These are phyloP conservation scores for Zancudomyces culisetae DNA, from an alignment of 371 early-diverging fungal species.

Conservation along the genomic window DNA sequence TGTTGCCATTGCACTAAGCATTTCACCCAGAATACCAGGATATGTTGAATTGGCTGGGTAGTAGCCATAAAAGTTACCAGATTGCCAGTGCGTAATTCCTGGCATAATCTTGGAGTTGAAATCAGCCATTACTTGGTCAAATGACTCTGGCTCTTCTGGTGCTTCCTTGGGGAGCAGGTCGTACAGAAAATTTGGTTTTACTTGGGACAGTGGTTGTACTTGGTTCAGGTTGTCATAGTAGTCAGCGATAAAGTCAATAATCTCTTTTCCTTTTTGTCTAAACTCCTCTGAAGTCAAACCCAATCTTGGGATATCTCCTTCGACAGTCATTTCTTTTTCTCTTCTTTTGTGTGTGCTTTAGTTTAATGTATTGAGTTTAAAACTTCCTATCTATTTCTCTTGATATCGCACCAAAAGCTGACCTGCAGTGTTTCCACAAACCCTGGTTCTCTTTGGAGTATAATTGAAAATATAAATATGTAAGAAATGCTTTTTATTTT, in stretches of 20 bases:
- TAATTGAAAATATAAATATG: too few species aligned
- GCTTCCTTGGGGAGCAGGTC: conserved; percentile 28
- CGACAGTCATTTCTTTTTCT: too few species aligned
- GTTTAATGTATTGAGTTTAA: too few species aligned
- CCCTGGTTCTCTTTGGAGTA: too few species aligned
- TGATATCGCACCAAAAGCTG: too few species aligned
- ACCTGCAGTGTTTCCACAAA: too few species aligned
- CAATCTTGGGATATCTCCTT: not conserved
- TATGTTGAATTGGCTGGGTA: conserved; percentile 30
- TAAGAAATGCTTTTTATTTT: too few species aligned
- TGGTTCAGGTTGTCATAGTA: conserved; percentile 29
- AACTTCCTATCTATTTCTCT: too few species aligned
- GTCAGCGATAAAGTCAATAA: conserved; percentile 30
- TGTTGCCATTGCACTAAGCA: conserved; percentile 34
- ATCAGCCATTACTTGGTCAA: conserved; percentile 26
- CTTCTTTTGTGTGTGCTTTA: too few species aligned
- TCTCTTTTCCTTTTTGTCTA: conserved; percentile 30
- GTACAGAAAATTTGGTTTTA: conserved; percentile 30
- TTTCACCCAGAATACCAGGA: conserved; percentile 34
- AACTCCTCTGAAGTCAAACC: conserved; percentile 18
- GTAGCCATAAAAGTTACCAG: conserved; percentile 32
- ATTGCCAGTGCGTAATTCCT: conserved; percentile 38
- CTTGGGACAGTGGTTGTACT: conserved; percentile 23
- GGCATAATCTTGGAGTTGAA: conserved; percentile 31
- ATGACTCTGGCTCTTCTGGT: conserved; percentile 32